Base-by-base conservation (phyloP, 2,329 filamentous ascomycete species). In the Seiridium cupressi region DNA sequence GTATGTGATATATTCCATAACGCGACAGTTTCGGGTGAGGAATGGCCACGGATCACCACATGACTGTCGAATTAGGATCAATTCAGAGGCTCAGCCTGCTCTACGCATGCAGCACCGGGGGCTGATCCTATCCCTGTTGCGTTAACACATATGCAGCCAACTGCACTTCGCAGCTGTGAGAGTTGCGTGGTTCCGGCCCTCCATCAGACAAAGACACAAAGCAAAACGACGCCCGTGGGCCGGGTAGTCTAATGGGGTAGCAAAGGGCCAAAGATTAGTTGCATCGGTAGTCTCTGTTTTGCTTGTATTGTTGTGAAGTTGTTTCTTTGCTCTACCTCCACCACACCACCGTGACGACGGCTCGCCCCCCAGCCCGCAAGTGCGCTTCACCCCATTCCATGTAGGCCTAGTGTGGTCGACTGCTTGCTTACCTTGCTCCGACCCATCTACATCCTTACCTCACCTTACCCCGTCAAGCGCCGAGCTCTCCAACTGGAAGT, bases 111-210 rank as follows among this genome's bases (percentile, higher is more conserved):
- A 53, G 49, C 34, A 40, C 13, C 38, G 38, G 49, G 57, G 48
- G 57, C 38, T 44, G 57, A 59, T 59, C 57, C 42, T 51, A 44
- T 36, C 47, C 48, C n/a, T 35, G 26, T 59, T 59, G 47, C 57
- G 57, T 53, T 59, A 59, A 51, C 18, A 18, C 42, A 34, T 34
- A 44, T 58, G 55, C 55, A 58, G 46, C 46, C 55, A 51, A 42
- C 32, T 58, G 55, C 55, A 58, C 32, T 44, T 58, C 26, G n/a
- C 34, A 49, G 38, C 51, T 42, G 51, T 44, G 38, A 44, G 51
- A 38, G 34, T 44, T 55, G 38, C 51, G 35, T 38, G 51, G 38
- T 55, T 55, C 55, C 42, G 42, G 44, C 55, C 42, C 55, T 57
- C 55, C 55, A 57, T 47, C 44, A 47, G 18, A 47, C 32, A 31